A percentile compares a stretch with the other conserved stretches of the same genome.
Evolutionary conservation across 495 filamentous ascomycete species (phyloP).

Genomic region (Cryomyces antarcticus): DNA sequence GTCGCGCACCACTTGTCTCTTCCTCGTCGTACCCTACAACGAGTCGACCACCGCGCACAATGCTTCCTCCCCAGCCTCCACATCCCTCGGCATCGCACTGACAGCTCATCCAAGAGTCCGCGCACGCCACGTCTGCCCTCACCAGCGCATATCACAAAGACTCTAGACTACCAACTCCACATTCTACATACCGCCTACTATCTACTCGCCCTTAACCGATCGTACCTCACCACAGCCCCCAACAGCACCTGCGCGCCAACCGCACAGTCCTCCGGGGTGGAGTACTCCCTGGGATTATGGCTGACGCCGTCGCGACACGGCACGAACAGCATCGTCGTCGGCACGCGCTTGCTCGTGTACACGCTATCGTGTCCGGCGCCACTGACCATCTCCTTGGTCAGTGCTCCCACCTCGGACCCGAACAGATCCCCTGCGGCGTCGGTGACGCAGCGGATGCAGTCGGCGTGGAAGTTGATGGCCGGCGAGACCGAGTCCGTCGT

Average conservation of each 20-base stretch:
- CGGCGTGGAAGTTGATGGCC: constrained; percentile 46
- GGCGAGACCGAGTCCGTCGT: constrained; percentile 39
- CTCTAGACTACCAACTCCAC: too few species aligned
- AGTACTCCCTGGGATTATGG: constrained; percentile 44
- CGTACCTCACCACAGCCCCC: constrained; percentile 39
- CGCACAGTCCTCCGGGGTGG: constrained; percentile 39
- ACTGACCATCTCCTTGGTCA: constrained; percentile 29
- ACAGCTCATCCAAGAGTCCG: too few species aligned
- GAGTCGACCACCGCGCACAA: too few species aligned
- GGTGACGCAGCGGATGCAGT: constrained; percentile 48
- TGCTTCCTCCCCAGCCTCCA: too few species aligned
- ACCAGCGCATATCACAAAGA: too few species aligned
- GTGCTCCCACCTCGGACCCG: constrained; percentile 20
- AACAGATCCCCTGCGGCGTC: constrained; percentile 36
- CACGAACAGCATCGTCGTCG: constrained; percentile 49
- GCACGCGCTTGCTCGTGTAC: constrained; percentile 36
- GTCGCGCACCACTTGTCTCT: too few species aligned
- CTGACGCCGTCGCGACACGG: constrained; percentile 43
- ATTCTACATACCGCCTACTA: too few species aligned
- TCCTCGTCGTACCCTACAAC: too few species aligned
- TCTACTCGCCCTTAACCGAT: constrained; percentile 19
- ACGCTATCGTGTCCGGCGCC: constrained; percentile 44
- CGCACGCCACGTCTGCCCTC: too few species aligned
- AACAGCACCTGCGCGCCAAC: constrained; percentile 39
- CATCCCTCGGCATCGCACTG: too few species aligned